These are phyloP conservation scores for Fonsecaea monophora DNA, from an alignment of 2,329 filamentous ascomycete genomes.

Conservation along the genomic window DNA sequence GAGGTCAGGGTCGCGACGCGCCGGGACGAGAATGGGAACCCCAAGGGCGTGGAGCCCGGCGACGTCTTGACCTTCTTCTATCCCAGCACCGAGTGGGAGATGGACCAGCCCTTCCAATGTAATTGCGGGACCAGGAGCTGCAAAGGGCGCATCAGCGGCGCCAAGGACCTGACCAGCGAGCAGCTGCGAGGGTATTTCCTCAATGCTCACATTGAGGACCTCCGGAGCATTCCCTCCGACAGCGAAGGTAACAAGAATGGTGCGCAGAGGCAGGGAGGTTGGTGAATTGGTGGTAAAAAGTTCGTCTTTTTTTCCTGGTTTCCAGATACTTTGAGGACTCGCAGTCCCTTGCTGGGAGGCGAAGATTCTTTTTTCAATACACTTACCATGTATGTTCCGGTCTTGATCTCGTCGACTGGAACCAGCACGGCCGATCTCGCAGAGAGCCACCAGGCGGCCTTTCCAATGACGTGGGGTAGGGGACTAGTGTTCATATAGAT, in stretches of 20 bases:
- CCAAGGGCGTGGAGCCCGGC: slow-evolving; percentile 47
- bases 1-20: slow-evolving; percentile 42
- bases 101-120: slow-evolving; percentile 56
- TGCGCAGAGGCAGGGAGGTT: neutral
- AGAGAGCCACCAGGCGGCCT: too few species aligned
- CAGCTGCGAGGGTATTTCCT: slow-evolving; percentile 50
- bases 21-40: slow-evolving; percentile 25
- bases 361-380: too few species aligned
- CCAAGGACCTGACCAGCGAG: slow-evolving; percentile 46
- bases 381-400: too few species aligned
- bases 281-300: neutral
- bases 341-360: too few species aligned
- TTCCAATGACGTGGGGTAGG: too few species aligned
- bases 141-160: slow-evolving; percentile 50
- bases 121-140: slow-evolving; percentile 51
- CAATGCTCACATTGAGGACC: slow-evolving; percentile 50
- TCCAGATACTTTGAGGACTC: too few species aligned
- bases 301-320: too few species aligned
- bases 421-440: too few species aligned
- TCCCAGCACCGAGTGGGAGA: slow-evolving; percentile 59
- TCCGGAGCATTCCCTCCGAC: slow-evolving; percentile 29
- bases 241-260: neutral
- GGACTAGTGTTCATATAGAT: too few species aligned
- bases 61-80: slow-evolving; percentile 58
- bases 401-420: too few species aligned